Evolutionary conservation across 192 early-diverging fungal genomes (phyloP).

Genomic region (Gryganskiella cystojenkinii): DNA sequence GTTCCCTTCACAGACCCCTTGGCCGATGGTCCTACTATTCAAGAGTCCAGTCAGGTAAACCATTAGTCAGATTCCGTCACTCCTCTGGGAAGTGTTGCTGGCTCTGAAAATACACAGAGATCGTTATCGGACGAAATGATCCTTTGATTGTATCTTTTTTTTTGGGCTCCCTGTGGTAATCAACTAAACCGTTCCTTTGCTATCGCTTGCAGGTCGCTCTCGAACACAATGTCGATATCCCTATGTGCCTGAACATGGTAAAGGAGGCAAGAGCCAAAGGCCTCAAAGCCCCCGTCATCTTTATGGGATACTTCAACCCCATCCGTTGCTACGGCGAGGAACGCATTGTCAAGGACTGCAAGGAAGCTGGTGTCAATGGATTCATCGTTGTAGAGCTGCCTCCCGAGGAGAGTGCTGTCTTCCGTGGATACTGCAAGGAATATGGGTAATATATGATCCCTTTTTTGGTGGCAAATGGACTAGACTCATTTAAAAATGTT

Average conservation of each 20-base stretch:
- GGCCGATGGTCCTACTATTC: conserved; percentile 98
- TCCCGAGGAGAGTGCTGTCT: conserved; percentile 92
- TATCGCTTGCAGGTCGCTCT: conserved; percentile 73
- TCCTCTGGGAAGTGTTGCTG: neutral
- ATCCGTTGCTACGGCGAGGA: conserved; percentile 95
- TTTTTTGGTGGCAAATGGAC: neutral
- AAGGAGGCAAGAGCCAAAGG: conserved; percentile 83
- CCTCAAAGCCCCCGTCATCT: conserved; percentile 89
- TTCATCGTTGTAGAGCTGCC: conserved; percentile 98
- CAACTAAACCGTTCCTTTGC: conserved; percentile 13
- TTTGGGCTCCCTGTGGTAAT: too few species aligned
- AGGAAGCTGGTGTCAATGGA: conserved; percentile 88
- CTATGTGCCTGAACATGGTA: conserved; percentile 84
- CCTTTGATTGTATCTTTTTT: conserved; percentile 3
- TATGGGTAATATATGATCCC: conserved; percentile 59
- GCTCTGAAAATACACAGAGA: neutral
- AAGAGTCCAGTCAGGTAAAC: conserved; percentile 84
- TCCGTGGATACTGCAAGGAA: conserved; percentile 80
- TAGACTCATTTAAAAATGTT: neutral
- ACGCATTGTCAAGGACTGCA: conserved; percentile 86
- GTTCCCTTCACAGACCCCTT: conserved; percentile 98
- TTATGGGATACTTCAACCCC: conserved; percentile 99
- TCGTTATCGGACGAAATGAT: neutral
- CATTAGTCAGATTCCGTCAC: neutral
- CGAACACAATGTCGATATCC: conserved; percentile 80